These are phyloP conservation scores for Cordyceps militaris DNA, from an alignment of 2,329 filamentous ascomycete genomes.

Conservation along the genomic window DNA sequence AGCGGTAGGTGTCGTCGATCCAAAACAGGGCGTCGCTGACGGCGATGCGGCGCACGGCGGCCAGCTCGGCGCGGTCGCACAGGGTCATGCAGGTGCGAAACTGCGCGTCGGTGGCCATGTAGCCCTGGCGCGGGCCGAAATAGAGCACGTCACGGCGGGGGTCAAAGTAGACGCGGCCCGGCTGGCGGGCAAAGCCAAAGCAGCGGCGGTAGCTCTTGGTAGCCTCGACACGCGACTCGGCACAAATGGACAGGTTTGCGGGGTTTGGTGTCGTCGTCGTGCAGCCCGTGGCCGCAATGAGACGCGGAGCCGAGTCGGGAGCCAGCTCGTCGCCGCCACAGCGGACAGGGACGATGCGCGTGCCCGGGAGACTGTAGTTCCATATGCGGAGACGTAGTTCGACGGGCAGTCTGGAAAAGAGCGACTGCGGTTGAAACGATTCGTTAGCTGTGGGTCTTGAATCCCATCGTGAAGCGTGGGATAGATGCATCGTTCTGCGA, in stretches of 20 bases:
- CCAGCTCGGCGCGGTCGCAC: constrained; percentile 34
- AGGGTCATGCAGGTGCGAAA: constrained; percentile 38
- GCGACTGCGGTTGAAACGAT: constrained; percentile 24
- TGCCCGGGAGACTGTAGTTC: constrained; percentile 35
- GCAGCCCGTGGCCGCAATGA: constrained; percentile 25
- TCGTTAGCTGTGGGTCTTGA: background rate
- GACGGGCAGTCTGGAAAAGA: constrained; percentile 36
- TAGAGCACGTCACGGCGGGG: constrained; percentile 37
- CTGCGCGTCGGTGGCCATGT: constrained; percentile 38
- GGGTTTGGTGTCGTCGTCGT: constrained; percentile 36
- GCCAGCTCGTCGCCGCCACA: constrained; percentile 24
- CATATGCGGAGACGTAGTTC: constrained; percentile 44
- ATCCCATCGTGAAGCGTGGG: background rate
- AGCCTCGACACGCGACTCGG: constrained; percentile 39
- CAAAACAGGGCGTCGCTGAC: constrained; percentile 39
- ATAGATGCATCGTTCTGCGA: background rate
- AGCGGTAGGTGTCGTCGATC: constrained; percentile 28
- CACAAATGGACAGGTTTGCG: constrained; percentile 38
- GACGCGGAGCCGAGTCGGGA: background rate
- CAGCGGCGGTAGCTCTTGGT: constrained; percentile 32
- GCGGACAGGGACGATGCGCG: constrained; percentile 37
- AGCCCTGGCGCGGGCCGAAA: constrained; percentile 38
- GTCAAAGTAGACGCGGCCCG: constrained; percentile 37
- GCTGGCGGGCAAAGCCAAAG: constrained; percentile 36
- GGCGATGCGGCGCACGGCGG: constrained; percentile 34